phyloP scores from a whole-genome alignment of 2,329 filamentous ascomycete species.

The Trichothecium sympodiale region DNA sequence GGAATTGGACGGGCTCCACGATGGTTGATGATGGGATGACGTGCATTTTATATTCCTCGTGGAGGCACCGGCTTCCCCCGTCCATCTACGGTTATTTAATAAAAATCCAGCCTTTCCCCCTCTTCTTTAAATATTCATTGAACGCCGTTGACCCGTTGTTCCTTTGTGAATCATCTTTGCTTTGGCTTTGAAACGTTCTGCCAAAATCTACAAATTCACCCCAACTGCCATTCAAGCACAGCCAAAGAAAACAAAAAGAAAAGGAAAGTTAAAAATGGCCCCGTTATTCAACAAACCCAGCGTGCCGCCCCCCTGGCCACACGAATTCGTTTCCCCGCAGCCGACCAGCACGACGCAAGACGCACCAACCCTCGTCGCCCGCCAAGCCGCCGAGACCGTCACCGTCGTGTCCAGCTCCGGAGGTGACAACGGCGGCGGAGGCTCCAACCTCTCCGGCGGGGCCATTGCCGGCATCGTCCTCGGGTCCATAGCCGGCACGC shows the following conservation, averaged over 20 bases:
- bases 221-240: too few species aligned
- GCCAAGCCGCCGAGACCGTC: constrained; percentile 12
- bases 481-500: constrained; percentile 32
- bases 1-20: too few species aligned
- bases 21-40: too few species aligned
- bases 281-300: not conserved
- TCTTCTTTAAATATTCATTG: too few species aligned
- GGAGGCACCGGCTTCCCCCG: too few species aligned
- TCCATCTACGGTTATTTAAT: too few species aligned
- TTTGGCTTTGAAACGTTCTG: too few species aligned
- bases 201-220: too few species aligned
- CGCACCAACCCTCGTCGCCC: not conserved
- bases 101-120: too few species aligned
- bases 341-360: not conserved
- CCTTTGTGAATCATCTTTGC: too few species aligned
- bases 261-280: not conserved
- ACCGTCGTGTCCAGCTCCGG: constrained; percentile 15
- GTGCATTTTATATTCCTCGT: too few species aligned
- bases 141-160: too few species aligned
- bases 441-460: constrained; percentile 28
- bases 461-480: constrained; percentile 42
- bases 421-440: constrained; percentile 8
- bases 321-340: not conserved
- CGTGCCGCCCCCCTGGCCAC: not conserved
- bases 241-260: not conserved